phyloP scores from a whole-genome alignment of 768 basidiomycete genomes.

The Lepiota brunneoincarnata region DNA sequence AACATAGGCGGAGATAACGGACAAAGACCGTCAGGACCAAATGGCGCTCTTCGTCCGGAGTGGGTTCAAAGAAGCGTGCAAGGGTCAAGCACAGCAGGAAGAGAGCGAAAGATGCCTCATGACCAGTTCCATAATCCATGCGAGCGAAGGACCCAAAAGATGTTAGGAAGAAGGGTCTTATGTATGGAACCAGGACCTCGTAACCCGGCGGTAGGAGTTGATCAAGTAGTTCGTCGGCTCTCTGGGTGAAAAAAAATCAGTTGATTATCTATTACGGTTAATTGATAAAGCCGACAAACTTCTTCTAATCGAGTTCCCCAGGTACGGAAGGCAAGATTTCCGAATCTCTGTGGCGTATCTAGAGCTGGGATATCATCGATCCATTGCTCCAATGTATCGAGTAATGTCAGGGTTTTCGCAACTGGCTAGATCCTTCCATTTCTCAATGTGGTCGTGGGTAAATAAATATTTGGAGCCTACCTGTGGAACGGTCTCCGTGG shows the following conservation, averaged over 20 bases:
- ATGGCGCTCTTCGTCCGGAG: constrained; percentile 58
- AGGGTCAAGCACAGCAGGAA: constrained; percentile 75
- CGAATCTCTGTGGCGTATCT: constrained; percentile 78
- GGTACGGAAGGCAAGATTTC: constrained; percentile 85
- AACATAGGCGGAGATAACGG: constrained; percentile 80
- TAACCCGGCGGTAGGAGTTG: constrained; percentile 46
- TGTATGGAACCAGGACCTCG: constrained; percentile 48
- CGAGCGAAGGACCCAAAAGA: constrained; percentile 90
- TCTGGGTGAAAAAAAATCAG: constrained; percentile 37
- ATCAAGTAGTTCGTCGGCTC: constrained; percentile 48
- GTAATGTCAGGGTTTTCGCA: constrained; percentile 43
- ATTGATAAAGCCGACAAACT: constrained; percentile 37
- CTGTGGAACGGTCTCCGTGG: constrained; percentile 27
- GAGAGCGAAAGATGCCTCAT: constrained; percentile 86
- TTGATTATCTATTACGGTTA: constrained; percentile 9
- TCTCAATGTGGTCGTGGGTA: not conserved
- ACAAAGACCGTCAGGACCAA: constrained; percentile 62
- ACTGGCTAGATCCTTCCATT: constrained; percentile 39
- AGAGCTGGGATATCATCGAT: constrained; percentile 79
- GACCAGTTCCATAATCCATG: constrained; percentile 96
- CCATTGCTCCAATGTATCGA: constrained; percentile 71
- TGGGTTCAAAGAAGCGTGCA: constrained; percentile 59
- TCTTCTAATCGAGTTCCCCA: constrained; percentile 81
- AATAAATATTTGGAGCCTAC: constrained; percentile 22
- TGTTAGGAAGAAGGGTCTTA: constrained; percentile 75